Evolutionary conservation across 441 rosid species (phyloP).

Genomic region (Croton setiger): DNA sequence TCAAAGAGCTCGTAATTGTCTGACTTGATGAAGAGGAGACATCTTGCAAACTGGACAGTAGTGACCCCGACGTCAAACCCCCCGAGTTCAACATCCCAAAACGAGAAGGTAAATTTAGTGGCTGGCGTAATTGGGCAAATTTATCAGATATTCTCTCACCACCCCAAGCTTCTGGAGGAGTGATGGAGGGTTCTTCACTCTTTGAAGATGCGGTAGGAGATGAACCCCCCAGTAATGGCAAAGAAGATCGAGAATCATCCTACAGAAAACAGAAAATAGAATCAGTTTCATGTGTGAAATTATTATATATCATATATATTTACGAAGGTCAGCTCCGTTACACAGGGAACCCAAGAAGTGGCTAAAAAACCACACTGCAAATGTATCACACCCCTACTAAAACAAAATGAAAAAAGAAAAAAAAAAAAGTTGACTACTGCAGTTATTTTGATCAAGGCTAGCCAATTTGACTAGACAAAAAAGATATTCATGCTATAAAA

Average conservation of each 20-base stretch:
- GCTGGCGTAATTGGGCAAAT: conserved; percentile 47
- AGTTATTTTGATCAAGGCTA: neutral
- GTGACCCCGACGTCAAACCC: conserved; percentile 56
- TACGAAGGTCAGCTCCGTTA: conserved; percentile 1
- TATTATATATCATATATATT: neutral
- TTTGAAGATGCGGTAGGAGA: conserved; percentile 61
- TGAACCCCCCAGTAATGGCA: conserved; percentile 40
- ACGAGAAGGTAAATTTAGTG: conserved; percentile 53
- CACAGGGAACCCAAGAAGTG: neutral
- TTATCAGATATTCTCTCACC: conserved; percentile 77
- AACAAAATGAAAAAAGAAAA: too few relatives aligned
- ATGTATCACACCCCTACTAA: neutral
- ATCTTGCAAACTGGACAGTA: conserved; percentile 65
- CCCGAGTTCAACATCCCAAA: conserved; percentile 50
- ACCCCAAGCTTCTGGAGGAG: conserved; percentile 99
- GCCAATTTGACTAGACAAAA: conserved; percentile 4
- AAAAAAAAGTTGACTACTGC: too few relatives aligned
- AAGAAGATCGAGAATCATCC: conserved; percentile 60
- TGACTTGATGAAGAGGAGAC: conserved; percentile 51
- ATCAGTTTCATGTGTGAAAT: conserved; percentile 9
- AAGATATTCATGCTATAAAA: conserved; percentile 4
- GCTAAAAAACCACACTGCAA: conserved; percentile 1
- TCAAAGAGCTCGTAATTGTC: conserved; percentile 39
- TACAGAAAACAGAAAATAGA: conserved; percentile 27
- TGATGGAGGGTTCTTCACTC: conserved; percentile 67